A percentile compares a stretch with the other conserved stretches of the same genome.
These are phyloP conservation scores for Cucumis hystrix DNA, from an alignment of 306 rosid species.

Conservation along the genomic window DNA sequence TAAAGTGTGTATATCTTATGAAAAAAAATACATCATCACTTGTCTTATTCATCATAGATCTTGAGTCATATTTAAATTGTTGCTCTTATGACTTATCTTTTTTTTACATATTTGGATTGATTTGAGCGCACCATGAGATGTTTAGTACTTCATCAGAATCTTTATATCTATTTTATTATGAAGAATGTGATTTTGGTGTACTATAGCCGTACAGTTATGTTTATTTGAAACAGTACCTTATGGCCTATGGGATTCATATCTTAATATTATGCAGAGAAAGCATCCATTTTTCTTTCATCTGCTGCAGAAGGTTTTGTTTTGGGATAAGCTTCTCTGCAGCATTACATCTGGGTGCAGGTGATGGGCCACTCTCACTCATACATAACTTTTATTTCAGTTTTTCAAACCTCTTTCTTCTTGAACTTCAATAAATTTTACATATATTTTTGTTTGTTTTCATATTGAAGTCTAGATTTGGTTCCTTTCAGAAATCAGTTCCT, in stretches of 20 bases:
- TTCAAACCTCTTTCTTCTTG: background rate
- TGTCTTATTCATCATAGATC: background rate
- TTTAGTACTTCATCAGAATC: background rate
- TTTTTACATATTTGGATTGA: background rate
- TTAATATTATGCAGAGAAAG: background rate
- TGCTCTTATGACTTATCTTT: background rate
- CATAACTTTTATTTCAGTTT: background rate
- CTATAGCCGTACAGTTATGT: slow-evolving; percentile 2
- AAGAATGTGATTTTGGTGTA: background rate
- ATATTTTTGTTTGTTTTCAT: background rate
- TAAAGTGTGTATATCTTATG: background rate
- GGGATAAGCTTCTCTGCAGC: slow-evolving; percentile 6
- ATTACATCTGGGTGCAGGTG: slow-evolving; percentile 4
- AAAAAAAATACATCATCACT: background rate
- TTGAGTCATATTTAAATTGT: background rate
- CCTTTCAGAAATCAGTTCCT: background rate
- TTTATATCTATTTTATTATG: background rate
- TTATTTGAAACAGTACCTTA: background rate
- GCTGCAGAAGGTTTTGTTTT: slow-evolving; percentile 5
- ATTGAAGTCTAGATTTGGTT: slow-evolving; percentile 1
- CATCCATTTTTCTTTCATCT: background rate
- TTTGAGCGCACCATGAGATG: background rate
- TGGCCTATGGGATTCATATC: background rate
- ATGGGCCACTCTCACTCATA: slow-evolving; percentile 4
- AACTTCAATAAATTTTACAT: background rate